Evolutionary conservation across 805 yeast genomes (phyloP).

Genomic region (Barnettozyma salicaria): DNA sequence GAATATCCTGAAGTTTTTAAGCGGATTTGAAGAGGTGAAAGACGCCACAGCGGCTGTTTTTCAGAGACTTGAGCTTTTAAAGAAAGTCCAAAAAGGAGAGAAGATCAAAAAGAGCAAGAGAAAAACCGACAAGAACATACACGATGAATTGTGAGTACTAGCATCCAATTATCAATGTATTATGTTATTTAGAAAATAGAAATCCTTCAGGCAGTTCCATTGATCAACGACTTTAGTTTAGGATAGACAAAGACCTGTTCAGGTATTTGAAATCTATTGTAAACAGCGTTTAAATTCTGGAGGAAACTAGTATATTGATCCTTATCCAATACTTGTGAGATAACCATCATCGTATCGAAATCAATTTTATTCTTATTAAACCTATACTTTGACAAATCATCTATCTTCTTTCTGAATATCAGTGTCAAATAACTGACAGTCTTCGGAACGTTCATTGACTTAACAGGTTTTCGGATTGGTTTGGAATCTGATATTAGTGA

Average conservation of each 20-base stretch:
- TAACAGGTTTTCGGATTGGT: conserved; percentile 10
- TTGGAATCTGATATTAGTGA: conserved; percentile 2
- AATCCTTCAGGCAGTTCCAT: background rate
- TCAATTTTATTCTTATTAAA: conserved; percentile 10
- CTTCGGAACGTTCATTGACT: conserved; percentile 5
- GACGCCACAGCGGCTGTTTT: conserved; percentile 26
- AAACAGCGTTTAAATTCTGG: conserved; percentile 6
- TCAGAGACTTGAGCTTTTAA: conserved; percentile 13
- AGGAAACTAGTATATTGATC: conserved; percentile 7
- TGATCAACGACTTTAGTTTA: background rate
- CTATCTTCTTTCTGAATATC: conserved; percentile 9
- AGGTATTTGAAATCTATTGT: conserved; percentile 2
- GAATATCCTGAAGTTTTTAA: conserved; percentile 29
- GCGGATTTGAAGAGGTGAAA: conserved; percentile 27
- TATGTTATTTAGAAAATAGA: no score
- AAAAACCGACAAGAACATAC: conserved; percentile 6
- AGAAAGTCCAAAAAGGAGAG: conserved; percentile 23
- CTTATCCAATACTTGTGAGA: conserved; percentile 10
- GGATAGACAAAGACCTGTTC: conserved; percentile 11
- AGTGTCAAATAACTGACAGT: conserved; percentile 3
- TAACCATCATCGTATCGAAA: conserved; percentile 13
- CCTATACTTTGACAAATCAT: conserved; percentile 7
- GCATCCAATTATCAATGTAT: no score
- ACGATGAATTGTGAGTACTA: conserved; percentile 16
- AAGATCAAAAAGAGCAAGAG: conserved; percentile 20